phyloP scores from a whole-genome alignment of 2,329 filamentous ascomycete genomes.

The Cladophialophora psammophila region DNA sequence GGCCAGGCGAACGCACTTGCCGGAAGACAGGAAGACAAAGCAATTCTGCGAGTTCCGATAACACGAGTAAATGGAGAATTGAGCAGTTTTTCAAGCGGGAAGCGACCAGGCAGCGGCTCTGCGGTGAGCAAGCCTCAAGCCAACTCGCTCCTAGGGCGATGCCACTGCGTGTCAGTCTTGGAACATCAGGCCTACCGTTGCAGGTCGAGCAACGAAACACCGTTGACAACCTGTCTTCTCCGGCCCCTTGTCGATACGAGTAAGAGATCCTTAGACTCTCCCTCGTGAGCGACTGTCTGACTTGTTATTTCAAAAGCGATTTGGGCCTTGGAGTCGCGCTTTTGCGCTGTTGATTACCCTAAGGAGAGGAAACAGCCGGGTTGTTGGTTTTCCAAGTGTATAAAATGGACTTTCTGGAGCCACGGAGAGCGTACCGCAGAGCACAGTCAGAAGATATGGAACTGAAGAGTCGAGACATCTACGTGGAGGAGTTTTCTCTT shows the following conservation, averaged over 20 bases:
- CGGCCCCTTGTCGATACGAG: neutral
- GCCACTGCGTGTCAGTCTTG: neutral
- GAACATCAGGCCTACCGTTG: neutral
- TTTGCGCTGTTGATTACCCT: neutral
- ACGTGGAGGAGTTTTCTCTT: conserved; percentile 20
- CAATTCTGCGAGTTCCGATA: neutral
- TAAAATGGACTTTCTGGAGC: conserved; percentile 24
- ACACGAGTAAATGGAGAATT: neutral
- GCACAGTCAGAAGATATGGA: conserved; percentile 18
- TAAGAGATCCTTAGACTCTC: neutral
- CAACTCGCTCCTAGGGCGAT: neutral
- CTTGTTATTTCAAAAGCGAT: neutral
- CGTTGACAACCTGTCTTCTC: neutral
- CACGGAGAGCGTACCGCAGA: conserved; percentile 24
- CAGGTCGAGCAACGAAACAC: neutral
- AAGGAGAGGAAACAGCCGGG: neutral
- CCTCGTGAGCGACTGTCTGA: neutral
- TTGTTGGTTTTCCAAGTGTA: neutral
- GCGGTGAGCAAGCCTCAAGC: neutral
- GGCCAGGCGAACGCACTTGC: neutral
- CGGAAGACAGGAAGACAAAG: neutral
- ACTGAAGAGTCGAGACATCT: neutral
- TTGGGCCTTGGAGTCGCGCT: neutral
- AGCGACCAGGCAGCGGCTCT: neutral
- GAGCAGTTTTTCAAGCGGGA: neutral